Base-by-base conservation (phyloP, 192 early-diverging fungal species). In the Coemansia biformis region DNA sequence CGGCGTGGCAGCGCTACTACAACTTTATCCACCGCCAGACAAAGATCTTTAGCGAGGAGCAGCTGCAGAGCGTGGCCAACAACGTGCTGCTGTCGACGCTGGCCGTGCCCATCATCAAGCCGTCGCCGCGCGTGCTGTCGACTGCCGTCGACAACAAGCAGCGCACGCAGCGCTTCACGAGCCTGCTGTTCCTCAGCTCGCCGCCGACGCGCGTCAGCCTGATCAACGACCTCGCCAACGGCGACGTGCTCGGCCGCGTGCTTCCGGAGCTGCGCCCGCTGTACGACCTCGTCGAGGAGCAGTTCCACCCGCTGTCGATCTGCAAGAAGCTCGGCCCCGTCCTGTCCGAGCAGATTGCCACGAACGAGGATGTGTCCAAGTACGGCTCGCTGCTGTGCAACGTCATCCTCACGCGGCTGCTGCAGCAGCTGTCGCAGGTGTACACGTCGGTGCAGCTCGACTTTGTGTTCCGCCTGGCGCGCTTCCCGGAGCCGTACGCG, bases 291-390 rank as follows among this genome's bases (percentile, higher is more conserved):
- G 79, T 99, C 39, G 96, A 99, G 78, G 93, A 96, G 41, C 88
- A 94, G 66, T 99, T 99, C 86, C 92, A 98, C 58, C 96, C 96
- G 38, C 82, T 99, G 43, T 91, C 91, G 36, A 96, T 99, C 68
- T 91, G 92, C 82, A 87, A 94, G 78, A 93, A 90, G 78, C 88
- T 99, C 51, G 83, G 86, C 33, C 93, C 92, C 15, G 81, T 95
- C 44, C 83, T 99, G 59, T 73, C 78, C 40, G 54, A 51, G 31
- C 76, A 83, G 51, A 64, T 90, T 39, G 61, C 56, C 7, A 76
- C 83, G 61, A 80, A 90, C 56, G 71, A 80, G 35, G 84, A 92
- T 47, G 76, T 93, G 41, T 67, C 77, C 57, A 90, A 87, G 70
- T 99, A 99, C 63, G 88, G 91, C 34, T 83, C 85, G 46, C 90